A percentile compares a stretch with the other conserved stretches of the same genome.
phyloP scores from a whole-genome alignment of 208 protist species.

The Acanthamoeba pearcei region DNA sequence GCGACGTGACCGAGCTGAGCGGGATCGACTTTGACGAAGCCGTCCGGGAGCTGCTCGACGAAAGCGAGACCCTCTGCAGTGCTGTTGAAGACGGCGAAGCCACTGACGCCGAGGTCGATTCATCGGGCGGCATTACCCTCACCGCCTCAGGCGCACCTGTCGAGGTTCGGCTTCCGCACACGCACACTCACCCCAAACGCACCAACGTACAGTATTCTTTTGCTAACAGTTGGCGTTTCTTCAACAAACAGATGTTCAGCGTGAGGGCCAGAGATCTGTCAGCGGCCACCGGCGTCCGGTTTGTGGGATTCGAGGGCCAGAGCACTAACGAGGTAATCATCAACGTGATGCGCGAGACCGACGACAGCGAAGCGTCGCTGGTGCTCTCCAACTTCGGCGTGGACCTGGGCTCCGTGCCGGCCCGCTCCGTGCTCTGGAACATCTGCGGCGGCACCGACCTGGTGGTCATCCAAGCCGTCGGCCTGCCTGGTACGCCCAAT shows the following conservation, averaged over 20 bases:
- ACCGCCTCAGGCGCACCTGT: neutral
- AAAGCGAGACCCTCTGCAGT: constrained; percentile 28
- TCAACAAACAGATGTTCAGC: constrained; percentile 9
- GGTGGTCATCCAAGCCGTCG: constrained; percentile 5
- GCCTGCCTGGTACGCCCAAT: neutral
- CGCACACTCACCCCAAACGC: too few relatives aligned
- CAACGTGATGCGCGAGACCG: constrained; percentile 39
- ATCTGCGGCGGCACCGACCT: constrained; percentile 51
- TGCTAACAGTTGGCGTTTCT: neutral
- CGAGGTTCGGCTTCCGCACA: neutral
- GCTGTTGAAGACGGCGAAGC: neutral
- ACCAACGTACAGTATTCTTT: neutral
- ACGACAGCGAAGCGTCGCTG: neutral
- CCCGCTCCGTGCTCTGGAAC: constrained; percentile 42
- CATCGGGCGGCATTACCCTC: constrained; percentile 39
- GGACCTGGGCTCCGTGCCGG: neutral
- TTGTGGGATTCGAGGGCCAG: constrained; percentile 13
- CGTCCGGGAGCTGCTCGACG: neutral
- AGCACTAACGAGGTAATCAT: neutral
- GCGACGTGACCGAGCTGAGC: constrained; percentile 3
- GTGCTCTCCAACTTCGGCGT: neutral
- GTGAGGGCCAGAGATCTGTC: constrained; percentile 1
- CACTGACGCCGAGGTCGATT: neutral
- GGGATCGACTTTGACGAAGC: constrained; percentile 34
- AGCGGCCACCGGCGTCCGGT: neutral